A percentile compares a stretch with the other conserved stretches of the same genome.
phyloP scores from a whole-genome alignment of 2,329 filamentous ascomycete genomes.

The Aspergillus niger region DNA sequence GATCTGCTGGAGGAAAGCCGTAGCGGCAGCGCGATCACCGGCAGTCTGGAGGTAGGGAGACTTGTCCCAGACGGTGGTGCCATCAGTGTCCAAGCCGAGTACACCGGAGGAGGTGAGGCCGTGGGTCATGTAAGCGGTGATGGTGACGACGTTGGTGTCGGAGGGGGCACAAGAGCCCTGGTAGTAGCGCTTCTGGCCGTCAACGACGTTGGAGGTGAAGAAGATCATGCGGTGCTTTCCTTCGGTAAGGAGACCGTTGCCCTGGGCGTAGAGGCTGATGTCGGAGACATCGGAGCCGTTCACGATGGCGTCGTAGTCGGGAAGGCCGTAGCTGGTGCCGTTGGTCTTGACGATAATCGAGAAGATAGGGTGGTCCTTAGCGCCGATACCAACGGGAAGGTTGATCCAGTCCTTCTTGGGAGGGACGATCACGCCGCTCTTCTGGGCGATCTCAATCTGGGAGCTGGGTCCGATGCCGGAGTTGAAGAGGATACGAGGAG shows the following conservation, averaged over 20 bases:
- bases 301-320: neutral
- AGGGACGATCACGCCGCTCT: conserved; percentile 46
- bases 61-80: conserved; percentile 30
- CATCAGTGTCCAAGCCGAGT: conserved; percentile 25
- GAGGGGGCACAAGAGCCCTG: conserved; percentile 27
- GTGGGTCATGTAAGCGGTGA: conserved; percentile 32
- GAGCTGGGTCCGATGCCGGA: conserved; percentile 61
- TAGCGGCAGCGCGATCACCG: conserved; percentile 25
- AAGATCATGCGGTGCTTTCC: conserved; percentile 31
- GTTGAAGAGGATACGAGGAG: conserved; percentile 67
- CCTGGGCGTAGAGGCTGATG: conserved; percentile 27
- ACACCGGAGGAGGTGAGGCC: conserved; percentile 30
- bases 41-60: conserved; percentile 29
- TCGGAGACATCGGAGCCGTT: conserved; percentile 17
- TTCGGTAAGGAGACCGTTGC: conserved; percentile 24
- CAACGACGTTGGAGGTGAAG: conserved; percentile 30
- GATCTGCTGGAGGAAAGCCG: conserved; percentile 22
- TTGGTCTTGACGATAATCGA: conserved; percentile 9
- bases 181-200: conserved; percentile 30
- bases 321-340: conserved; percentile 18
- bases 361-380: conserved; percentile 46
- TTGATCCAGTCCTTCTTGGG: conserved; percentile 52
- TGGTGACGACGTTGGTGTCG: conserved; percentile 19
- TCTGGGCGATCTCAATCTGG: conserved; percentile 49
- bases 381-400: conserved; percentile 54